Evolutionary conservation across 148 eudicot genomes (phyloP), one percentile per base, ranked within the genome.

Genomic region (Fagopyrum esculentum): DNA sequence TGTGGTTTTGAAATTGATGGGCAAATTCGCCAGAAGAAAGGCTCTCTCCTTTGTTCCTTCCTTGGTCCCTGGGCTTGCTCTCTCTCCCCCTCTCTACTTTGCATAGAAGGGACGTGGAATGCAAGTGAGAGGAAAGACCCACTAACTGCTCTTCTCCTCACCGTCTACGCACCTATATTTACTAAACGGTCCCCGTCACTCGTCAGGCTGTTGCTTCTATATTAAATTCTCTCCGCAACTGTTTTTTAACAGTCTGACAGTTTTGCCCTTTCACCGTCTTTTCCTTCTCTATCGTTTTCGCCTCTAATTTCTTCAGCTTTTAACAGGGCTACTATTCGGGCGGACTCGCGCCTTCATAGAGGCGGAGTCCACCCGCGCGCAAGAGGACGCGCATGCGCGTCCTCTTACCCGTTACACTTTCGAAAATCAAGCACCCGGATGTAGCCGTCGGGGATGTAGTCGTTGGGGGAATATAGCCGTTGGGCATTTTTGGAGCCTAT

Each of bases 51-150:
- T 45, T 59, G 52, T 59, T 6, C 51, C 68, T 78, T 22, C 6
- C 68, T 63, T 45, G 52, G 51, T 66, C 47, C 45, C 12, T 64
- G 8, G n/a, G 71, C 71, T 73, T 16, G 9, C 66, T 56, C 35
- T 8, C 73, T 55, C 68, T 70, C n/a, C 30, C 22, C 72, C 15
- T 73, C 43, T 59, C 45, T 35, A 30, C 80, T 73, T 73, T 73
- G 77, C 77, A 73, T 66, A 47, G 17, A 78, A 78, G 81, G 77
- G 76, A 73, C 81, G 77, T 78, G 54, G 19, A 68, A 68, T 49
- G 17, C 40, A 74, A 51, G 77, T 40, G 76, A 78, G n/a, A 73
- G 49, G n/a, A 54, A 59, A 49, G 80, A 60, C 76, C 76, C 72
- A 72, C 72, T 59, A 72, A 60, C 76, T 72, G 61, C 68, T 44